These are phyloP conservation scores for Fusarium bactridioides DNA, from an alignment of 2,329 filamentous ascomycete species.

Conservation along the genomic window DNA sequence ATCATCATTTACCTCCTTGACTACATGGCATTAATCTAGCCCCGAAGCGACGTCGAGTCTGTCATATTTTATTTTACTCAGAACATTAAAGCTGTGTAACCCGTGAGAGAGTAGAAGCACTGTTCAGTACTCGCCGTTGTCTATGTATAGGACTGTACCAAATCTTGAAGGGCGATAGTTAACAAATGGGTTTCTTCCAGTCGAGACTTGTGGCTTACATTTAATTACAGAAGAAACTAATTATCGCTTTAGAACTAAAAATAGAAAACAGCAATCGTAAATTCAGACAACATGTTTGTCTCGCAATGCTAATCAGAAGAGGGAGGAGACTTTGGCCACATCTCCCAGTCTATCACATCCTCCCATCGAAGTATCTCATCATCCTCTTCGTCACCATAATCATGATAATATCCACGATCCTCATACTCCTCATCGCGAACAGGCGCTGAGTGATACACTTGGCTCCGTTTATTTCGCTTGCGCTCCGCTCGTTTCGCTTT, in stretches of 20 bases:
- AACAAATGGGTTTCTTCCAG: background rate
- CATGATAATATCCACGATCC: background rate
- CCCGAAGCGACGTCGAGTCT: background rate
- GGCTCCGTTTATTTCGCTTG: background rate
- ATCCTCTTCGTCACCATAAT: background rate
- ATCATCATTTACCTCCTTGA: background rate
- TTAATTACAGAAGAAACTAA: background rate
- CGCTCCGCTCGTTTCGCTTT: background rate
- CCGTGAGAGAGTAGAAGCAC: too few relatives aligned
- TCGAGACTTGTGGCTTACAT: background rate
- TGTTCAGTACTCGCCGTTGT: too few relatives aligned
- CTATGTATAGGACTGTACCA: too few relatives aligned
- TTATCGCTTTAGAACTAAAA: background rate
- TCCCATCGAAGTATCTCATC: conserved; percentile 11
- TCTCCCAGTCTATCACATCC: conserved; percentile 6
- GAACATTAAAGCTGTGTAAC: background rate
- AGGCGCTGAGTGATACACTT: background rate
- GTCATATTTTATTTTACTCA: background rate
- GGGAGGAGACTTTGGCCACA: conserved; percentile 13
- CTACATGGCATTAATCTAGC: background rate
- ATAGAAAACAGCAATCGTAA: background rate
- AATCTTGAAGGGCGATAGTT: too few relatives aligned
- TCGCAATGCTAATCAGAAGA: background rate
- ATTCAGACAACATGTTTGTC: background rate
- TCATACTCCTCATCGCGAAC: background rate